A percentile compares a stretch with the other conserved stretches of the same genome.
Evolutionary conservation across 1,284 basidiomycete species (phyloP).

Genomic region (Fistulinella staudtii): DNA sequence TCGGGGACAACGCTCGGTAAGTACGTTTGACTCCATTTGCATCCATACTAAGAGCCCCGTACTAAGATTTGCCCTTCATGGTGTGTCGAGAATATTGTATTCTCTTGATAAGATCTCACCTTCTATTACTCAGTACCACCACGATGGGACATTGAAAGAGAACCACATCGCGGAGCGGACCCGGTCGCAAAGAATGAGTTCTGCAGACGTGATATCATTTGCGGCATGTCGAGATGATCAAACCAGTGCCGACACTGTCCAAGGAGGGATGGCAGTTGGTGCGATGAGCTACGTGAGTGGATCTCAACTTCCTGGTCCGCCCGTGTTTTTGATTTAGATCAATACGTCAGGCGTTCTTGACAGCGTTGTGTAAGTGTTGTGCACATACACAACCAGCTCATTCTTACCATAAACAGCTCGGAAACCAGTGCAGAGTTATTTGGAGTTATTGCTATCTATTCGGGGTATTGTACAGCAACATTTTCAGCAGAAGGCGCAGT

Average conservation of each 20-base stretch:
- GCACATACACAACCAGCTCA: not conserved
- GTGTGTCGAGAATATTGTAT: conserved; percentile 34
- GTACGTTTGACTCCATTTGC: not conserved
- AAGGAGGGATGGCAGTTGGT: conserved; percentile 53
- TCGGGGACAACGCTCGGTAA: conserved; percentile 28
- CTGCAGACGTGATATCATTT: conserved; percentile 59
- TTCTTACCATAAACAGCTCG: conserved; percentile 35
- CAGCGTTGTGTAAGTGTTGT: conserved; percentile 44
- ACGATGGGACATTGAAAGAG: conserved; percentile 54
- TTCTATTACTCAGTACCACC: conserved; percentile 48
- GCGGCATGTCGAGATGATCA: conserved; percentile 79
- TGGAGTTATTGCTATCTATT: conserved; percentile 66
- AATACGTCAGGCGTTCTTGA: conserved; percentile 65
- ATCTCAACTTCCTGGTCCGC: not conserved
- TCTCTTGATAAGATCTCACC: not conserved
- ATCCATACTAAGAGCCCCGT: not conserved
- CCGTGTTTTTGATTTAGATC: not conserved
- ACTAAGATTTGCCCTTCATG: conserved; percentile 57
- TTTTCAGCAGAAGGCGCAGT: conserved; percentile 79
- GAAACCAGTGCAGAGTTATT: conserved; percentile 71
- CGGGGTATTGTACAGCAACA: conserved; percentile 56
- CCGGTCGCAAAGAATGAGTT: conserved; percentile 34
- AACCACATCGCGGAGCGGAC: conserved; percentile 41
- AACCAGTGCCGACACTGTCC: conserved; percentile 59
- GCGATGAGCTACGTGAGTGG: conserved; percentile 65